These are phyloP conservation scores for Thalassiosira livingstoniorum DNA, from an alignment of 352 stramenopile species.

Conservation along the genomic window DNA sequence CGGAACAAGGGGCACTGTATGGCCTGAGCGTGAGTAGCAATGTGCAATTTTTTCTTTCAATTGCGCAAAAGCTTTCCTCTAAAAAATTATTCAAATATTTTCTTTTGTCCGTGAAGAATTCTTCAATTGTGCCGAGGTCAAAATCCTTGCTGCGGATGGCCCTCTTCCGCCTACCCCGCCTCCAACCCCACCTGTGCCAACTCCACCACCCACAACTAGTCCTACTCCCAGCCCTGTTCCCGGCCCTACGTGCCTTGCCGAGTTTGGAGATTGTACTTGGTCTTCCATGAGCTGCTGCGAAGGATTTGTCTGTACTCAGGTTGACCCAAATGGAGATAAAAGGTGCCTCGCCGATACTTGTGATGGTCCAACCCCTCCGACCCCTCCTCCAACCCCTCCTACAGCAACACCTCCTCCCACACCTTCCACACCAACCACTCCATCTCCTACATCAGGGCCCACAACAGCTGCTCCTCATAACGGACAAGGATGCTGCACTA, in stretches of 20 bases:
- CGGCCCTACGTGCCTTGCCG: neutral
- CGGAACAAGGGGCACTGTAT: conserved; percentile 21
- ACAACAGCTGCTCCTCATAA: neutral
- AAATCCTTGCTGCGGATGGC: conserved; percentile 1
- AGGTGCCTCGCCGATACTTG: conserved; percentile 30
- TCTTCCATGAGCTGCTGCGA: conserved; percentile 21
- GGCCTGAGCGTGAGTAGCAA: conserved; percentile 21
- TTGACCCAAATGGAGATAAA: conserved; percentile 10
- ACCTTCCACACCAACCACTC: neutral
- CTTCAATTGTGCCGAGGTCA: conserved; percentile 45
- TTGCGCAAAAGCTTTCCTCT: neutral
- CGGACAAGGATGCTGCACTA: conserved; percentile 15
- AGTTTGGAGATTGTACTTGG: conserved; percentile 25
- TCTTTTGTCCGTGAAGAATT: conserved; percentile 25
- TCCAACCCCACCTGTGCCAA: neutral
- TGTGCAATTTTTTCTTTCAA: neutral
- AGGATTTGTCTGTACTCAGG: conserved; percentile 27
- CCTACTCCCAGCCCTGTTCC: neutral
- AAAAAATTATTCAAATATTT: neutral
- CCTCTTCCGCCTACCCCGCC: neutral
- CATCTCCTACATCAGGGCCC: neutral
- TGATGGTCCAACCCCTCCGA: neutral
- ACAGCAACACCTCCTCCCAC: neutral
- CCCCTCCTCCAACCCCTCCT: conserved; percentile 5
- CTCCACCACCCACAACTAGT: neutral